Percentiles rank a stretch among this genome's conserved stretches.
Evolutionary conservation across 78 protist species (phyloP).

Genomic region (Tieghemostelium lacteum): DNA sequence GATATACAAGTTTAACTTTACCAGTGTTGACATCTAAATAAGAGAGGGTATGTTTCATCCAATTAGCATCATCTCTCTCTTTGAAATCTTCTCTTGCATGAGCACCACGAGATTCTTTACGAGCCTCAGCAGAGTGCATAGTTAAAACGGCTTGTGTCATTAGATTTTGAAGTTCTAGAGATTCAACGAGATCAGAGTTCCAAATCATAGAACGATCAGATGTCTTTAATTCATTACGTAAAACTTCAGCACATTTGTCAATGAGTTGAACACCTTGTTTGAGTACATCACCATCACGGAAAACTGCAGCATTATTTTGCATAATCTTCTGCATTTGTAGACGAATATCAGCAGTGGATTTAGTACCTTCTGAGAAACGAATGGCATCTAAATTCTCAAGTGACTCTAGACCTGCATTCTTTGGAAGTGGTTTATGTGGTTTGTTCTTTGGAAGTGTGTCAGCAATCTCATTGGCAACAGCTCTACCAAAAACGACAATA

Average conservation of each 20-base stretch:
- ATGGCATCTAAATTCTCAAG: conserved; percentile 93
- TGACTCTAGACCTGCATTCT: conserved; percentile 91
- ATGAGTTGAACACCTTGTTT: conserved; percentile 89
- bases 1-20: conserved; percentile 87
- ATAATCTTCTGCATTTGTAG: conserved; percentile 90
- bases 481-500: conserved; percentile 99
- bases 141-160: conserved; percentile 94
- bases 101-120: conserved; percentile 99
- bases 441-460: conserved; percentile 60
- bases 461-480: conserved; percentile 86
- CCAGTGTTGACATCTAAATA: conserved; percentile 87
- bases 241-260: conserved; percentile 71
- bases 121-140: conserved; percentile 94
- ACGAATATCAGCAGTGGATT: conserved; percentile 91
- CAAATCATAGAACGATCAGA: conserved; percentile 82
- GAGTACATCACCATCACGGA: conserved; percentile 87
- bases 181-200: conserved; percentile 98
- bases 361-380: conserved; percentile 89
- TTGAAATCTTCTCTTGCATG: conserved; percentile 99
- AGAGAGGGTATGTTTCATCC: conserved; percentile 98
- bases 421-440: conserved; percentile 81
- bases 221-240: conserved; percentile 81
- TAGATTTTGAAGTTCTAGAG: conserved; percentile 98
- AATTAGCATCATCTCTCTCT: conserved; percentile 93
- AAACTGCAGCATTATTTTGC: conserved; percentile 97